A percentile compares a stretch with the other conserved stretches of the same genome.
These are phyloP conservation scores for Gyrodon lividus DNA, from an alignment of 768 basidiomycete species.

Conservation along the genomic window DNA sequence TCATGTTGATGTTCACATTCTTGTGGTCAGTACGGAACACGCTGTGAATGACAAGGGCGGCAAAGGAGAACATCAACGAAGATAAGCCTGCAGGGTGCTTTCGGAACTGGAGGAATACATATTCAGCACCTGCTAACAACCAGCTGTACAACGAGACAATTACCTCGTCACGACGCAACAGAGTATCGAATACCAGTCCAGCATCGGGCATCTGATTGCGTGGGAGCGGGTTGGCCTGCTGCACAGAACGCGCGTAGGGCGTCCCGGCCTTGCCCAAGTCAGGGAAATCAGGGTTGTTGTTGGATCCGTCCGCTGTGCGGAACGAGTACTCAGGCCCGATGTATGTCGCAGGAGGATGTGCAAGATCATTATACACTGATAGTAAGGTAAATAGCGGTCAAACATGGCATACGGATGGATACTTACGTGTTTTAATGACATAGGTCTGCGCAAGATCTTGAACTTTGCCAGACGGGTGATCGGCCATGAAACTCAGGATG, in stretches of 20 bases:
- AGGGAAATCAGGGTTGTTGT: constrained; percentile 70
- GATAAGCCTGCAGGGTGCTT: constrained; percentile 80
- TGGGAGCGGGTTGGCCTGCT: constrained; percentile 64
- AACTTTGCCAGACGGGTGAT: constrained; percentile 47
- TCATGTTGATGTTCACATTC: constrained; percentile 72
- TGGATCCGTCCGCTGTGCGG: constrained; percentile 74
- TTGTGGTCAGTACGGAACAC: constrained; percentile 81
- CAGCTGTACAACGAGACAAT: constrained; percentile 5
- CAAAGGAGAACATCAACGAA: constrained; percentile 78
- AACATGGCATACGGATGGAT: background rate
- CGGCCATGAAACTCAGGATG: constrained; percentile 59
- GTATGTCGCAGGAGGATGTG: constrained; percentile 73
- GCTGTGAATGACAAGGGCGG: constrained; percentile 81
- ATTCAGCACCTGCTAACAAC: background rate
- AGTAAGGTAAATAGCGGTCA: constrained; percentile 1
- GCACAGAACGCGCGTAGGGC: constrained; percentile 83
- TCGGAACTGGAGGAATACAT: constrained; percentile 50
- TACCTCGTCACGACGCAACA: constrained; percentile 71
- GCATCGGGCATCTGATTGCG: constrained; percentile 72
- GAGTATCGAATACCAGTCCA: constrained; percentile 76
- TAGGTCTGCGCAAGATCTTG: constrained; percentile 39
- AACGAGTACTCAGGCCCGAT: constrained; percentile 62
- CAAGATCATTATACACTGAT: constrained; percentile 77
- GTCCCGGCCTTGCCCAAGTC: constrained; percentile 75
- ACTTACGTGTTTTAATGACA: constrained; percentile 56